A percentile compares a stretch with the other conserved stretches of the same genome.
phyloP scores from a whole-genome alignment of 2,329 filamentous ascomycete species.

The Periconia sp. region DNA sequence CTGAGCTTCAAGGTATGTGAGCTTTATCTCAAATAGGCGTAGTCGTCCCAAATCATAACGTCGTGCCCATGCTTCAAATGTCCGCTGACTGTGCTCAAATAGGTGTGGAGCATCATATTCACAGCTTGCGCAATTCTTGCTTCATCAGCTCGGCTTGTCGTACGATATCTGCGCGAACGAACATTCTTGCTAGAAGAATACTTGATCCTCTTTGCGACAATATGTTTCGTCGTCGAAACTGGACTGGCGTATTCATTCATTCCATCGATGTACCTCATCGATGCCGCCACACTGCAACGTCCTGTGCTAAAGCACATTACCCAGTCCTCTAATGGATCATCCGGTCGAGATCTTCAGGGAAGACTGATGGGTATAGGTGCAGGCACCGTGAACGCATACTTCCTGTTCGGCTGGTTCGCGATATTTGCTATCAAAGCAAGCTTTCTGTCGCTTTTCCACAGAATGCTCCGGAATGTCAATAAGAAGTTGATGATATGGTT shows the following conservation, averaged over 20 bases:
- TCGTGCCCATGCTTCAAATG: background rate
- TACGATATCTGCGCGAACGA: constrained; percentile 9
- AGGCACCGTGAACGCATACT: constrained; percentile 2
- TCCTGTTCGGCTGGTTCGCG: constrained; percentile 8
- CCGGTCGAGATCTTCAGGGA: background rate
- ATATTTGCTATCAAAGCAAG: constrained; percentile 12
- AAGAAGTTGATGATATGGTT: constrained; percentile 9
- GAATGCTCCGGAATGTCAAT: constrained; percentile 11
- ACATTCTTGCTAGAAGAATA: constrained; percentile 9
- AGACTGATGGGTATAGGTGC: background rate
- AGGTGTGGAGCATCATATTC: constrained; percentile 9
- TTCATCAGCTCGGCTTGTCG: constrained; percentile 8
- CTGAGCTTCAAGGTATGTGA: constrained; percentile 10
- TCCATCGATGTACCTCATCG: constrained; percentile 7
- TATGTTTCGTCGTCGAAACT: constrained; percentile 11
- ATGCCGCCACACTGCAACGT: constrained; percentile 4
- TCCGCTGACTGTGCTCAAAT: background rate
- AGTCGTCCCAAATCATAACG: background rate
- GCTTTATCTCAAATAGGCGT: no score
- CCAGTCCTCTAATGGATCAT: background rate
- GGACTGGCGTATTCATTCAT: constrained; percentile 8
- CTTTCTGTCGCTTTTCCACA: constrained; percentile 13
- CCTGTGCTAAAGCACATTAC: background rate
- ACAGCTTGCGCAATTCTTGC: constrained; percentile 6
- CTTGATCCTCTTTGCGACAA: constrained; percentile 11